Conservation (phyloP, 1,284 basidiomycete genomes). For the Ganoderma resinaceum region DNA sequence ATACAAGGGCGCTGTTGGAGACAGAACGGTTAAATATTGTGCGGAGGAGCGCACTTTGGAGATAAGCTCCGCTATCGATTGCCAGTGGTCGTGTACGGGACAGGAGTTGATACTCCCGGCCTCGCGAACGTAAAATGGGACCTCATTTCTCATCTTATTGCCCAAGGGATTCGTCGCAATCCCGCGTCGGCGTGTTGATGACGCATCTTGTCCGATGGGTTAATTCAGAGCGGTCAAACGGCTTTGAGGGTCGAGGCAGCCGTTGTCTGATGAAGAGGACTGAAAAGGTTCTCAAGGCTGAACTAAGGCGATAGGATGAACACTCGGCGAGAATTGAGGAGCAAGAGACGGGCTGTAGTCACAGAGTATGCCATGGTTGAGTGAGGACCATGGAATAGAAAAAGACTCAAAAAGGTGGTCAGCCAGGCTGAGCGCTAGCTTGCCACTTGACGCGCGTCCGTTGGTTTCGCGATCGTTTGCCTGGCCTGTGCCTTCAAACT, state of each 20-base stretch:
- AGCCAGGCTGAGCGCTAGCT: too few relatives aligned
- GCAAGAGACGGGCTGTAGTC: not conserved
- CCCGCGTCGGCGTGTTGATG: not conserved
- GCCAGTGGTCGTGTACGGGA: not conserved
- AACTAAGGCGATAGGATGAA: not conserved
- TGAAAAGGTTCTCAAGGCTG: too few relatives aligned
- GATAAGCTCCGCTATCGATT: constrained; percentile 11
- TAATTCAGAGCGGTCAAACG: too few relatives aligned
- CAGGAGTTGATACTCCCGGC: not conserved
- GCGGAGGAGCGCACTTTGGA: not conserved
- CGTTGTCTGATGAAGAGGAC: too few relatives aligned
- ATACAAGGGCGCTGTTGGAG: not conserved
- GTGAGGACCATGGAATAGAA: not conserved
- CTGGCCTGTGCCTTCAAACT: too few relatives aligned
- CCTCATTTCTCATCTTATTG: too few relatives aligned
- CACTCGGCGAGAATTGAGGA: not conserved
- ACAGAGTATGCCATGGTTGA: not conserved
- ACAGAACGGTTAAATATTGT: not conserved
- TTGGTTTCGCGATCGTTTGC: too few relatives aligned
- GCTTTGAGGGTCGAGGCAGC: too few relatives aligned
- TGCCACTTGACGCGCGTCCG: too few relatives aligned
- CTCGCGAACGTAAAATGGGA: not conserved
- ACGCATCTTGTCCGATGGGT: too few relatives aligned
- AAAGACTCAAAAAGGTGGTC: too few relatives aligned
- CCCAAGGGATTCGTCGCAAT: not conserved